Base-by-base conservation (phyloP, 805 yeast genomes). In the Lachancea mirantina region DNA sequence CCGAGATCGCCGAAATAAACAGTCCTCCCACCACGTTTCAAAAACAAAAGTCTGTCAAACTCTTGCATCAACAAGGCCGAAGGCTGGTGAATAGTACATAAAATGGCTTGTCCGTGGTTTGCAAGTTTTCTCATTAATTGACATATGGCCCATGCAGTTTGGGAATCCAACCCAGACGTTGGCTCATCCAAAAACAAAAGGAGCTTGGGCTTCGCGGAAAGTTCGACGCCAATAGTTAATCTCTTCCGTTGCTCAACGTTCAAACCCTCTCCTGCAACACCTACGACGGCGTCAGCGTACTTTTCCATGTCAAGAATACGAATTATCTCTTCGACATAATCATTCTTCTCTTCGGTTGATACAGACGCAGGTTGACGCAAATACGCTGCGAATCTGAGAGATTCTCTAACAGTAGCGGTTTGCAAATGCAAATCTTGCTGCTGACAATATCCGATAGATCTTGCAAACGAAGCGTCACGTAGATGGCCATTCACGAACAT, bases 1-100 rank as follows among this genome's bases (percentile, higher is more conserved):
- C 89, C 88, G 39, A 78, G 61, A 42, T 80, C 87, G 46, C 94
- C 94, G 53, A 80, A 82, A 57, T 82, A 82, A 19, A 79, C 89
- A 42, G 88, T 82, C 49, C 68, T 64, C 43, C 94, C 94, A 54
- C 94, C 94, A 42, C 68, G 73, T 45, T 76, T 76, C 52, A 82
- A 64, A 45, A 82, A 70, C 44, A 79, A 59, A 38, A 78, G 61
- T 38, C 84, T 69, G 45, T 78, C 85, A 45, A 78, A 78, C 50
- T 76, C 76, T 50, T 75, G 73, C 53, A 78, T 69, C 49, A 78
- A 59, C 18, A 76, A 66, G 23, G 87, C 84, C 11, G 84, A 78
- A 40, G 87, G 87, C 59, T 78, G 87, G 57, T 78, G 87, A 45
- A 78, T 79, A 16, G 87, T 78, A 62, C 85, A 79, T 51, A 78